Conservation (phyloP, 768 basidiomycete genomes). For the Xanthoconium purpureum region DNA sequence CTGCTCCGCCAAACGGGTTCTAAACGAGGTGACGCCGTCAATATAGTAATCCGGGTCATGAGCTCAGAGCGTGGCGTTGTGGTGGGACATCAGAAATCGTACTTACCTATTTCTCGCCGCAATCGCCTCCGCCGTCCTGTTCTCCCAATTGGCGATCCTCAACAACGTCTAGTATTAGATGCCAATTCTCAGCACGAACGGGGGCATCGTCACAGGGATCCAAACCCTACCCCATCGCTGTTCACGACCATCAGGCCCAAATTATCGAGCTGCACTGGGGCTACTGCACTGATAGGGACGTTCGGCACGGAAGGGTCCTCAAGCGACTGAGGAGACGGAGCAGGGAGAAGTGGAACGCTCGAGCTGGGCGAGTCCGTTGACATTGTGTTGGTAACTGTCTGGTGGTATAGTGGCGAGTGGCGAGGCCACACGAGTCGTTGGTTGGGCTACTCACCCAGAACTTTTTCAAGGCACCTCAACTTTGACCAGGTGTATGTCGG, state of each 20-base stretch:
- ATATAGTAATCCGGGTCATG: no score
- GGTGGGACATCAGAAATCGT: not conserved
- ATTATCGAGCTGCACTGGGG: conserved; percentile 49
- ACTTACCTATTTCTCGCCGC: conserved; percentile 48
- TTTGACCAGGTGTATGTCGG: not conserved
- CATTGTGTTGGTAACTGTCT: not conserved
- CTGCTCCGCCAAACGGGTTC: conserved; percentile 11
- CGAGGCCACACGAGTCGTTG: no score
- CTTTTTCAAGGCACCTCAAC: not conserved
- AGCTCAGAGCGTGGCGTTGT: not conserved
- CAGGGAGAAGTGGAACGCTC: conserved; percentile 8
- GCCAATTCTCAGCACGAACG: not conserved
- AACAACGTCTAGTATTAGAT: conserved; percentile 56
- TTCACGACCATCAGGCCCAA: conserved; percentile 71
- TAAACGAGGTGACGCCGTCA: not conserved
- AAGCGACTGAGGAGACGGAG: conserved; percentile 5
- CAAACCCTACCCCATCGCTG: conserved; percentile 52
- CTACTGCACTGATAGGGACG: conserved; percentile 15
- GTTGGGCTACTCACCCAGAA: no score
- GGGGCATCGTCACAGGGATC: not conserved
- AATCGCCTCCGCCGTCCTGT: conserved; percentile 52
- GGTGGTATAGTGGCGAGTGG: not conserved
- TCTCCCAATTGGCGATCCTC: conserved; percentile 62
- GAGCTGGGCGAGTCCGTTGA: conserved; percentile 1
- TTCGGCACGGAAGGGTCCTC: conserved; percentile 8